Evolutionary conservation across 345 rosid species (phyloP), one percentile per base, ranked within the genome.

Genomic region (Hibiscus trionum): DNA sequence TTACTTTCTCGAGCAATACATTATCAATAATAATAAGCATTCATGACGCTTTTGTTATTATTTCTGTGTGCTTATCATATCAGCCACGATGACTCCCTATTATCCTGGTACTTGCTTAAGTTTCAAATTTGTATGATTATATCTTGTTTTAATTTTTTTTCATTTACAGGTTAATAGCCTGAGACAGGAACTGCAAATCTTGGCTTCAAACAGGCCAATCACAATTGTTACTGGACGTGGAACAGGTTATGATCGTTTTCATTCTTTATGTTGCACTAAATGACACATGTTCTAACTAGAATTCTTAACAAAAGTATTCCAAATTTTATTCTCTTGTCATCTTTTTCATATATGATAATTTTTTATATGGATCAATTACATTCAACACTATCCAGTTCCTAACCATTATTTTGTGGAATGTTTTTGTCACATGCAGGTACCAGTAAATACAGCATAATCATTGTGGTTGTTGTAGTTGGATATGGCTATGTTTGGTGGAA

Each of bases 401-500:
- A 56, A 52, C 33, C 56, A 62, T 72, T 52, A 35, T 62, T 56
- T 78, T 46, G 35, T 17, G 70, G 11, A 66, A 33, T 72, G 70
- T 12, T 75, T 47, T 63, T 70, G 16, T 21, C 46, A 24, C 49
- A 44, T 82, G 81, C 87, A 90, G 96, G 91, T 79, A 62, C 84
- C 19, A 72, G 71, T 64, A 84, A 61, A 85, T 90, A 81, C 80
- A 82, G 88, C 57, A 29, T 76, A 67, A 75, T 85, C 69, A 68
- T 90, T 74, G 77, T 86, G 39, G 78, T 88, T 31, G 82, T 79
- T 14, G 89, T 78, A 12, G 80, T 83, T 76, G 96, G 96, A 74
- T 86, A 74, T 76, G 96, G 96, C 76, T 90, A 86, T 76, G 81
- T 85, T 42, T 85, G 93, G 96, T 90, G 93, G 96, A 90, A 88